Evolutionary conservation across 2,329 filamentous ascomycete genomes (phyloP).

Genomic region (Microcyclospora tardicrescens): DNA sequence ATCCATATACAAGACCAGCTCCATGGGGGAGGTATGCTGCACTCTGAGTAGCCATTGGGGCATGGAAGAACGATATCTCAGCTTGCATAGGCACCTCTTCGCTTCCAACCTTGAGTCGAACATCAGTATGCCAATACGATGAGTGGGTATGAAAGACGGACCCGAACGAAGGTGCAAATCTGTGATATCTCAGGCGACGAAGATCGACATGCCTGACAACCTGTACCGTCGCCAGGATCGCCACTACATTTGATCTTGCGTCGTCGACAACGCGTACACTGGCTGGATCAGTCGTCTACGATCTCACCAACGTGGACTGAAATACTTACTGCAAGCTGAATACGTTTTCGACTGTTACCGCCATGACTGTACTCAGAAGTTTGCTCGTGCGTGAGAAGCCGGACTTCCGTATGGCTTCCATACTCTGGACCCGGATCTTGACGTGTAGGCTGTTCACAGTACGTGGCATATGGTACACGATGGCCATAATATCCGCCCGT

Average conservation of each 20-base stretch:
- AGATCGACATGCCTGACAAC: constrained; percentile 72
- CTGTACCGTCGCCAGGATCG: constrained; percentile 59
- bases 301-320: not conserved
- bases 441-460: constrained; percentile 15
- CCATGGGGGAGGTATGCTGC: not conserved
- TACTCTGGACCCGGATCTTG: constrained; percentile 15
- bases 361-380: constrained; percentile 19
- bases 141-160: constrained; percentile 25
- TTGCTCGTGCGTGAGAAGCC: constrained; percentile 16
- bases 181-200: constrained; percentile 47
- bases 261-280: constrained; percentile 85
- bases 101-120: not conserved
- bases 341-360: constrained; percentile 35
- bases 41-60: not conserved
- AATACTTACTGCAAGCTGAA: constrained; percentile 37
- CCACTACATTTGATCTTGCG: constrained; percentile 93
- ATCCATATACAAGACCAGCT: not conserved
- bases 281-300: constrained; percentile 5
- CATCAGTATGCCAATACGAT: not conserved
- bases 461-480: constrained; percentile 7
- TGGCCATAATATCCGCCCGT: constrained; percentile 15
- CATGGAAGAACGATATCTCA: not conserved
- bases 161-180: constrained; percentile 67
- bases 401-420: constrained; percentile 9
- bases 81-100: not conserved